Base-by-base conservation (phyloP, 2,329 filamentous ascomycete genomes). In the Diplodia seriata region DNA sequence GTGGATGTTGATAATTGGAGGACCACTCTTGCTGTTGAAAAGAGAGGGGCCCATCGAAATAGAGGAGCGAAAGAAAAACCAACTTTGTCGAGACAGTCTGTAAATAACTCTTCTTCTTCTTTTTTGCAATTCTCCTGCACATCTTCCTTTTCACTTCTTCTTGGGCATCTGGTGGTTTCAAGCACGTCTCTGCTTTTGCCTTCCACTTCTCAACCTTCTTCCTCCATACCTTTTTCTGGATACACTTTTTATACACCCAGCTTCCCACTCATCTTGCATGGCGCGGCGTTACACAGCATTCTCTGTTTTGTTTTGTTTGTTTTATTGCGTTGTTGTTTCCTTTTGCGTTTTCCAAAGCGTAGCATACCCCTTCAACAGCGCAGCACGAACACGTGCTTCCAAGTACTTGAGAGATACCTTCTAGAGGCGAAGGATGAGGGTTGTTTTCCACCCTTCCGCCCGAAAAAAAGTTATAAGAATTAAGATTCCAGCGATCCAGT, bases 1-100 rank as follows among this genome's bases (percentile, higher is more conserved):
- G 57, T 50, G 40, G 57, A 26, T 62, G 26, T 47, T 18, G 56
- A 61, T 63, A 29, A 36, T 63, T 63, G 59, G 59, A 47, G 20
- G 7, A 7, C 31, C 23, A n/a, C 20, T 53, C n/a, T 54, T 33
- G 33, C 9, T 40, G 33, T 12, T 23, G 43, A 40, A 20, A 33
- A 12, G 9, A 33, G 29, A 40, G n/a, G n/a, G 8, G n/a, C 33
- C 23, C 3, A 6, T 47, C 47, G 55, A 36, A 57, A 11, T 33
- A 12, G 33, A 40, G 31, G 38, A 15, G 23, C 12, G 15, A 23
- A 43, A 43, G 20, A 43, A 59, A 59, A 47, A 23, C n/a, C 15
- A 26, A 31, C 15, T 55, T 33, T 38, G 54, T 56, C 40, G 54
- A 56, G n/a, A 31, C 53, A 56, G 54, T 56, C 54, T 56, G 54